Evolutionary conservation across 192 early-diverging fungal genomes (phyloP).

Genomic region (Jimgerdemannia flammicorona): DNA sequence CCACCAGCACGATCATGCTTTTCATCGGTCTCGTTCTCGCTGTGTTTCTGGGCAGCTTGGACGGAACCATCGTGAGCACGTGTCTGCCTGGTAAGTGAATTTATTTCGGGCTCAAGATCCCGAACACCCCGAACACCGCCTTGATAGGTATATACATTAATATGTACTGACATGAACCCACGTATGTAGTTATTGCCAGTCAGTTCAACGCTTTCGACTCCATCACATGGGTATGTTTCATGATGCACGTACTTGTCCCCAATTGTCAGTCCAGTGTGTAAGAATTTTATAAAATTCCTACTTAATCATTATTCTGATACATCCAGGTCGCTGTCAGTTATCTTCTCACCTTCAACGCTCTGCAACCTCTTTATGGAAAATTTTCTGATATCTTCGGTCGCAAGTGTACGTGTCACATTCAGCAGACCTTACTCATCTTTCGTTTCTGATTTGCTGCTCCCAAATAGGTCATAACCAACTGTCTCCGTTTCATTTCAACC

Average conservation of each 20-base stretch:
- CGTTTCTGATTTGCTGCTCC: too few species aligned
- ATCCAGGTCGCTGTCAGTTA: constrained; percentile 62
- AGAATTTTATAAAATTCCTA: too few species aligned
- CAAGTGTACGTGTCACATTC: constrained; percentile 39
- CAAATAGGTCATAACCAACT: not conserved
- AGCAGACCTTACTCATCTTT: too few species aligned
- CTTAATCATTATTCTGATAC: too few species aligned
- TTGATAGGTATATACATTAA: not conserved
- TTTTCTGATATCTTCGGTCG: constrained; percentile 67
- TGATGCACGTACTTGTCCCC: too few species aligned
- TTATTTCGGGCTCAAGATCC: not conserved
- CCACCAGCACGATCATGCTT: not conserved
- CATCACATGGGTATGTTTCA: constrained; percentile 57
- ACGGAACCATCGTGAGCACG: constrained; percentile 61
- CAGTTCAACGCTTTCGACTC: constrained; percentile 55
- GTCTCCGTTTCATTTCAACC: constrained; percentile 14
- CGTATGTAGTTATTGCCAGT: constrained; percentile 36
- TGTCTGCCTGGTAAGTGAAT: constrained; percentile 55
- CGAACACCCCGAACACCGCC: not conserved
- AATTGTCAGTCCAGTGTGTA: too few species aligned
- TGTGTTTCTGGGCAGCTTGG: constrained; percentile 55
- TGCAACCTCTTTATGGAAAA: constrained; percentile 76
- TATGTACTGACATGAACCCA: not conserved
- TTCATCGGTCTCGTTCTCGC: constrained; percentile 35
- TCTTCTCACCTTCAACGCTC: constrained; percentile 59